phyloP scores from a whole-genome alignment of 306 rosid species.

The Pyrus pyrifolia region DNA sequence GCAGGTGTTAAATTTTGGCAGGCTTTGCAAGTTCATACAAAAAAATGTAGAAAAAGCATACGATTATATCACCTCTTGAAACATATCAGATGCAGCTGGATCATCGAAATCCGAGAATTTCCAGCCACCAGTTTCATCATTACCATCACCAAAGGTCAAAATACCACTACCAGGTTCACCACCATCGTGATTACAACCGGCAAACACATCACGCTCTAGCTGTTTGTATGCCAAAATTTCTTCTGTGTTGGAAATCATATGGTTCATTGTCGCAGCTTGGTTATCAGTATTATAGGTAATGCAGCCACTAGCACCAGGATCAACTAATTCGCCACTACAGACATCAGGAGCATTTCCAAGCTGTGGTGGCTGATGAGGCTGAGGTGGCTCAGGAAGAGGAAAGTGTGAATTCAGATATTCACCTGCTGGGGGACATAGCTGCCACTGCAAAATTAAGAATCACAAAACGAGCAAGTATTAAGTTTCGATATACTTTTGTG shows the following conservation, averaged over 20 bases:
- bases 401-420: background rate
- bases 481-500: too few species aligned
- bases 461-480: too few species aligned
- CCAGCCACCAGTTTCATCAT: background rate
- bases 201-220: background rate
- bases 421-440: background rate
- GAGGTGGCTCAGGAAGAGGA: background rate
- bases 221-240: background rate
- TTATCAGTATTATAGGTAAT: background rate
- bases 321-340: background rate
- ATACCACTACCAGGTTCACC: background rate
- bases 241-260: background rate
- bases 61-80: background rate
- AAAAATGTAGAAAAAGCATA: background rate
- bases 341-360: background rate
- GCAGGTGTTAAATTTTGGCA: conserved; percentile 1
- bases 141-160: background rate
- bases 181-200: background rate
- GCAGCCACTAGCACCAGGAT: conserved; percentile 8
- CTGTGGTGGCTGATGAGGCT: background rate
- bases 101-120: background rate
- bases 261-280: background rate
- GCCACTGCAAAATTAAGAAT: too few species aligned
- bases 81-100: background rate
- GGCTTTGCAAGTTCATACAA: conserved; percentile 1